Evolutionary conservation across 1,284 basidiomycete genomes (phyloP), one percentile per base, ranked within the genome.

Genomic region (Quambalaria eucalypti): DNA sequence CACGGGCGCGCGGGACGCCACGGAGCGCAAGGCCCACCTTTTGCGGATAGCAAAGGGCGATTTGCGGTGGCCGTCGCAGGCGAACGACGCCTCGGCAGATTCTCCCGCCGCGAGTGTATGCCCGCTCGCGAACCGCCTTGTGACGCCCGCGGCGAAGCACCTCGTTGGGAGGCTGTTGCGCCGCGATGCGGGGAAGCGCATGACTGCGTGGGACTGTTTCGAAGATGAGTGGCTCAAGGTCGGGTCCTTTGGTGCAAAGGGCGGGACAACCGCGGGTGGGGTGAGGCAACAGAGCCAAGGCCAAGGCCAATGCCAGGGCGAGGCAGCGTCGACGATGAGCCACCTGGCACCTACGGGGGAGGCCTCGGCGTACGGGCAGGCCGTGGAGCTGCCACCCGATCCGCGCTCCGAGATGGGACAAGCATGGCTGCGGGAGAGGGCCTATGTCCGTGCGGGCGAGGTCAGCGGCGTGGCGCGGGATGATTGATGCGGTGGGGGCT

Each of bases 1-100:
- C 40, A 60, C 59, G 30, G 63, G 49, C 28, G 62, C 67, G 10
- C 57, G 65, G 1, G 66, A 68, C 50, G 57, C 62, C 4, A 62
- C 59, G 49, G 59, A 60, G 28, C 60, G 71, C 38, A 72, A 71
- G 46, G 56, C 66, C 1, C 71, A 74, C 49, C 57, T 74, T 25
- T 55, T 75, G 2, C 66, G 71, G 12, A 75, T 75, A 42, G 73
- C 71, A 51, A 75, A 75, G 50, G 71, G 70, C 12, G 71, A 73
- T 42, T 50, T 74, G 44, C 54, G 62, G n/a, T 75, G 73, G 73
- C 73, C 73, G 66, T 80, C 54, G n/a, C 49, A 57, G 73, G 79
- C 51, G 48, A 74, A 74, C 52, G 66, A 73, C n/a, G 48, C 47
- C 9, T 48, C 54, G 21, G 50, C 47, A 5, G 71, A 68, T 51